Conservation (phyloP, 2,329 filamentous ascomycete species). For the Fusarium gaditjirri region DNA sequence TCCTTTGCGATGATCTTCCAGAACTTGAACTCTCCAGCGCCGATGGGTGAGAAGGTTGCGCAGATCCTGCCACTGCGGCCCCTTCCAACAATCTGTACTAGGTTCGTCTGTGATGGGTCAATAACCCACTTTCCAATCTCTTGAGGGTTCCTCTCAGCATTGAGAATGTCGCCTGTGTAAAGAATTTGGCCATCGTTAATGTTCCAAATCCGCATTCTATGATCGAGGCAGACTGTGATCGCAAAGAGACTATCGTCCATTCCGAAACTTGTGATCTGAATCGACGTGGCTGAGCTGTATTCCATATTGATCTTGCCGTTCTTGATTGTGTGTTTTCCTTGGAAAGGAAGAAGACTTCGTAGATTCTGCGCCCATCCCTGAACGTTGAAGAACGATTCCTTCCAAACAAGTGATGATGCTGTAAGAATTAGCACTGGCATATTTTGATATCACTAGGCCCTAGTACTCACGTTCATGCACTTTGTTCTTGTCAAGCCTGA, state of each 20-base stretch:
- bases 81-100: conserved; percentile 77
- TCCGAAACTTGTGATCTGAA: conserved; percentile 63
- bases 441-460: neutral
- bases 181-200: conserved; percentile 81
- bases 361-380: conserved; percentile 77
- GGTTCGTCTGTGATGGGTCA: conserved; percentile 79
- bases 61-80: conserved; percentile 66
- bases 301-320: conserved; percentile 74
- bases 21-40: conserved; percentile 92
- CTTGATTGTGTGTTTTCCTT: conserved; percentile 70
- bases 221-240: conserved; percentile 89
- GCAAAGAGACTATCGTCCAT: conserved; percentile 63
- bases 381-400: conserved; percentile 77
- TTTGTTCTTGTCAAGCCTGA: conserved; percentile 73
- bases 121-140: conserved; percentile 80
- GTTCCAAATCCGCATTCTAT: conserved; percentile 91
- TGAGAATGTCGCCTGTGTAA: conserved; percentile 80
- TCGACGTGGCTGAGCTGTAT: conserved; percentile 72
- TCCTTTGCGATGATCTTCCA: conserved; percentile 79
- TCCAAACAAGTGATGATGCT: conserved; percentile 62
- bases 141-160: conserved; percentile 71
- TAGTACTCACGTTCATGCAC: conserved; percentile 57
- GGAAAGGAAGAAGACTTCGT: conserved; percentile 73
- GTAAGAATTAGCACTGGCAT: conserved; percentile 5
- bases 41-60: conserved; percentile 88